A percentile compares a stretch with the other conserved stretches of the same genome.
Conservation (phyloP, 163 green algal species). For the Smithsoniella earleae region DNA sequence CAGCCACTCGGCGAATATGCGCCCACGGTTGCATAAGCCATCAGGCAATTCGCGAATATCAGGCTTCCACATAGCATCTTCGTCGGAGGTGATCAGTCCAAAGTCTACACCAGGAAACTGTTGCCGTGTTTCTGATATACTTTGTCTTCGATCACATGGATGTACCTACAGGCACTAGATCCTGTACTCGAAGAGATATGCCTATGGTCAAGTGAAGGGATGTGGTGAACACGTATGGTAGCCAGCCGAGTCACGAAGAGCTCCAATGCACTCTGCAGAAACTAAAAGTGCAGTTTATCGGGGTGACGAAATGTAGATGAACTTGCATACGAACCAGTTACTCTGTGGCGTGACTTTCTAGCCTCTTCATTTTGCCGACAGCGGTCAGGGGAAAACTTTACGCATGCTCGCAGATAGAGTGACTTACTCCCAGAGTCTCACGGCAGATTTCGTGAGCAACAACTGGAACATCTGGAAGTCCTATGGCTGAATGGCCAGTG, state of each 20-base stretch:
- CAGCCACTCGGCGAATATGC: constrained; percentile 22
- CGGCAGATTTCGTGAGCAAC: constrained; percentile 23
- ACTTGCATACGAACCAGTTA: too few relatives aligned
- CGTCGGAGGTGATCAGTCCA: constrained; percentile 3
- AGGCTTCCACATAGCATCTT: constrained; percentile 17
- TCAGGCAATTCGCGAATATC: background rate
- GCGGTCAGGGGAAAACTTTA: background rate
- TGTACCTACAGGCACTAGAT: background rate
- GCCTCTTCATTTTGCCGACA: too few relatives aligned
- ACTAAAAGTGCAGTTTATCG: too few relatives aligned
- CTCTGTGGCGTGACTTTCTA: too few relatives aligned
- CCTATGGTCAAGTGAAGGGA: too few relatives aligned
- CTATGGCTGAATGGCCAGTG: constrained; percentile 2
- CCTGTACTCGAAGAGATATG: too few relatives aligned
- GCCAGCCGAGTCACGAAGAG: too few relatives aligned
- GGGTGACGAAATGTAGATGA: too few relatives aligned
- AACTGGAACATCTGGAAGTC: background rate
- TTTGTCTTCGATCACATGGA: background rate
- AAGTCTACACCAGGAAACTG: constrained; percentile 29
- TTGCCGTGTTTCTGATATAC: background rate
- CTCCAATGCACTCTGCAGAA: too few relatives aligned
- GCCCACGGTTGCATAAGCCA: background rate
- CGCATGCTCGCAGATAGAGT: too few relatives aligned
- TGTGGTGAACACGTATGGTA: too few relatives aligned
- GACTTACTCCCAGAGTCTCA: constrained; percentile 21